Evolutionary conservation across 805 yeast species (phyloP).

Genomic region (Metschnikowia baotianmanensis): DNA sequence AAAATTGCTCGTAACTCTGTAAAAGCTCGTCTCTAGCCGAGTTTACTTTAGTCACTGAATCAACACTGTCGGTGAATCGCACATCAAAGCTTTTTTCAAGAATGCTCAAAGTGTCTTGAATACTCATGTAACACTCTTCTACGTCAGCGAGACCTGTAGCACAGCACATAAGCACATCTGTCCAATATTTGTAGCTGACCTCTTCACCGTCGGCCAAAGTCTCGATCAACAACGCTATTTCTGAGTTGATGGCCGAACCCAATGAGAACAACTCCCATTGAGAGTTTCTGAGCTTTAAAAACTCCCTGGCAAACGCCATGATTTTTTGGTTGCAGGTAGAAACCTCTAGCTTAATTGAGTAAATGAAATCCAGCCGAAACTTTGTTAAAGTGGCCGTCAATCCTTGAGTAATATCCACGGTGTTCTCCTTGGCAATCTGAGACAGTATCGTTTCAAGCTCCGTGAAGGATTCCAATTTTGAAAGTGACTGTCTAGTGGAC

Average conservation of each 20-base stretch:
- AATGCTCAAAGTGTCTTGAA: neutral
- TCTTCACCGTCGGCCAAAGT: neutral
- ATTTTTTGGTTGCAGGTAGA: constrained; percentile 3
- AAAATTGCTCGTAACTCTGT: neutral
- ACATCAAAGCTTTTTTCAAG: neutral
- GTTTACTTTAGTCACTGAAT: neutral
- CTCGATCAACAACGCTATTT: constrained; percentile 3
- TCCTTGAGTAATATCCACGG: neutral
- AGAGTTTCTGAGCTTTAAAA: constrained; percentile 3
- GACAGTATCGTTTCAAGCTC: neutral
- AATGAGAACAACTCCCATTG: constrained; percentile 5
- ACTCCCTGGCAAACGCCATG: constrained; percentile 2
- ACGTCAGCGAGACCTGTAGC: constrained; percentile 1
- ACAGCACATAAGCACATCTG: neutral
- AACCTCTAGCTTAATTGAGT: neutral
- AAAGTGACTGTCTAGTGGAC: neutral
- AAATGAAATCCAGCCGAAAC: neutral
- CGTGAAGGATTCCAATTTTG: neutral
- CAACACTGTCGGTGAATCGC: neutral
- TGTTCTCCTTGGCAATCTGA: neutral
- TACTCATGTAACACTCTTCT: neutral
- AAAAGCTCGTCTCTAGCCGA: neutral
- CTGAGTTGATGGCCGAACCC: constrained; percentile 7
- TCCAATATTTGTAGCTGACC: neutral
- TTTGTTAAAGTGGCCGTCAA: neutral